Base-by-base conservation (phyloP, 768 basidiomycete species). In the Amanita fuliginea region DNA sequence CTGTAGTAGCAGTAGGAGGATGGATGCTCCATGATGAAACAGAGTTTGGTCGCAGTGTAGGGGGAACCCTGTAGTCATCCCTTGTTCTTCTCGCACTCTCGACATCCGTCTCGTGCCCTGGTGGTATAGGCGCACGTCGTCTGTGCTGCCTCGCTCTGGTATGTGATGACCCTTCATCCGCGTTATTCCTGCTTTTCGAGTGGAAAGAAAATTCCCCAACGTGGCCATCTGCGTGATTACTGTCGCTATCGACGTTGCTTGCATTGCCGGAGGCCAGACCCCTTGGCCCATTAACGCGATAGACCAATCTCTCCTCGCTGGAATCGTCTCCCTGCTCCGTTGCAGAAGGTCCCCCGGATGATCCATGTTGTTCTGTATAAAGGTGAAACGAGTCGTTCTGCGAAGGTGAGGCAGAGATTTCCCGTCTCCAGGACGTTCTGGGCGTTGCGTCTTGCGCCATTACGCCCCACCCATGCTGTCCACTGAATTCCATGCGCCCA, bases 101-200 rank as follows among this genome's bases (percentile, higher is more conserved):
- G n/a, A 50, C 49, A 24, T 50, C 49, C 30, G 49, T 50, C 32
- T 50, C 49, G 41, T 50, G 49, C n/a, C 49, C 49, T 14, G 48
- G 48, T n/a, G 34, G 21, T 8, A 43, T 32, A 28, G 28, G 22
- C 2, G 24, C 22, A 5, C 49, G 36, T 16, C 49, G 24, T 8
- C 41, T 30, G 13, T 50, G 49, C 34, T 32, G n/a, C 28, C 49
- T 10, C 6, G 22, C 6, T 30, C 41, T 34, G 11, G 2, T 14
- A 18, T 43, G 41, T 16, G 24, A 26, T 6, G 41, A 6, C 21
- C 32, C 32, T 13, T 32, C 42, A 24, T 22, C 19, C 8, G 40
- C n/a, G 6, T 7, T 14, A 13, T 6, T 33, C 10, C 41, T 16
- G 7, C 30, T 22, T 34, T 10, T 26, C 24, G 40, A 41, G 7